These are phyloP conservation scores for Colletotrichum tropicicola DNA, from an alignment of 2,329 filamentous ascomycete genomes.

Conservation along the genomic window DNA sequence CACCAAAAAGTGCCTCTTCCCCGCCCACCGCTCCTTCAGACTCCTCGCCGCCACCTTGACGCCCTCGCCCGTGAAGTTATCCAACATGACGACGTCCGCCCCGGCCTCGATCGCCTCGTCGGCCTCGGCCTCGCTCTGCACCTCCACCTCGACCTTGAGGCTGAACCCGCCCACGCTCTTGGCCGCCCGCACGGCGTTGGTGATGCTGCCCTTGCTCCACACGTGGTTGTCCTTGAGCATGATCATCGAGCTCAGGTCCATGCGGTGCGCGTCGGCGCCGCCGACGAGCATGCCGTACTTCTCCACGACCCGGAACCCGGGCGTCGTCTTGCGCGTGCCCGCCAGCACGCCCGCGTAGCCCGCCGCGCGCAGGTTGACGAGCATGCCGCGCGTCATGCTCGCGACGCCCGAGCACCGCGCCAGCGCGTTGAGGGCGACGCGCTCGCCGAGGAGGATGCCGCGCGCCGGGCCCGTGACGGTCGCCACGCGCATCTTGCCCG, in stretches of 20 bases:
- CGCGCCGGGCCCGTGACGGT: slow-evolving; percentile 87
- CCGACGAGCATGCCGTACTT: slow-evolving; percentile 98
- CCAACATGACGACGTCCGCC: slow-evolving; percentile 96
- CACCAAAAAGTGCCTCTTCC: slow-evolving; percentile 78
- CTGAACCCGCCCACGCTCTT: slow-evolving; percentile 87
- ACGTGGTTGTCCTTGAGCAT: slow-evolving; percentile 99
- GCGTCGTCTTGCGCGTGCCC: slow-evolving; percentile 96
- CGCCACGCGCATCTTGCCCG: slow-evolving; percentile 69
- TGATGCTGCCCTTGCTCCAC: slow-evolving; percentile 89
- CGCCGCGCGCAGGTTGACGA: slow-evolving; percentile 64
- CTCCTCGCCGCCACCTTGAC: slow-evolving; percentile 78
- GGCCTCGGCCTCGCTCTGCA: slow-evolving; percentile 86
- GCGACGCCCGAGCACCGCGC: slow-evolving; percentile 93
- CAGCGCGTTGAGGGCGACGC: slow-evolving; percentile 90
- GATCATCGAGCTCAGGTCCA: slow-evolving; percentile 93
- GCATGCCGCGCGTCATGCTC: slow-evolving; percentile 67
- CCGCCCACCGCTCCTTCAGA: slow-evolving; percentile 83
- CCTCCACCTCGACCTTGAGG: slow-evolving; percentile 96
- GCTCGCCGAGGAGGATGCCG: slow-evolving; percentile 85
- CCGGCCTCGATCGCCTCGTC: slow-evolving; percentile 91
- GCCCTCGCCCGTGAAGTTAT: slow-evolving; percentile 88
- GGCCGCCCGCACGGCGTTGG: slow-evolving; percentile 84
- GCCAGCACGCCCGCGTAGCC: slow-evolving; percentile 89
- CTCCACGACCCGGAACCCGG: slow-evolving; percentile 93
- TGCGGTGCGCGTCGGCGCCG: slow-evolving; percentile 89